Evolutionary conservation across 2,329 filamentous ascomycete genomes (phyloP).

Genomic region (Chaetothyriales sp.): DNA sequence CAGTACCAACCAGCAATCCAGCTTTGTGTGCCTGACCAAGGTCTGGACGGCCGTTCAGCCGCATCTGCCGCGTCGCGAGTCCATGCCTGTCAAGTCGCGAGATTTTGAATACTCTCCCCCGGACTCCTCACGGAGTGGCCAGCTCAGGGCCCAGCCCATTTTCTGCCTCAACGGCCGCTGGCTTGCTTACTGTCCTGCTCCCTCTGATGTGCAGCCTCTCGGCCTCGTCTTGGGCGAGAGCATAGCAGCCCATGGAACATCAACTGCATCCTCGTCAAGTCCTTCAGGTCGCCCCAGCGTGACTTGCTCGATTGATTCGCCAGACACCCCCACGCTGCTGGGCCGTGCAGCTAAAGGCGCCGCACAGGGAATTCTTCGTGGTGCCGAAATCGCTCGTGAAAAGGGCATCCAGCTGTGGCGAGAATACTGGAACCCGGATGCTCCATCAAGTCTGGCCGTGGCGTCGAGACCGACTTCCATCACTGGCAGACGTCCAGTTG

Average conservation of each 20-base stretch:
- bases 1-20: constrained; percentile 12
- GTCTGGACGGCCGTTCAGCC: constrained; percentile 75
- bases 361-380: constrained; percentile 34
- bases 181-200: constrained; percentile 32
- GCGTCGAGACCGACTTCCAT: constrained; percentile 19
- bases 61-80: constrained; percentile 28
- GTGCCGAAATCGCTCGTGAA: constrained; percentile 35
- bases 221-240: constrained; percentile 26
- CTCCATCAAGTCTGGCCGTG: constrained; percentile 12
- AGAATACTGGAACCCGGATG: constrained; percentile 34
- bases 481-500: constrained; percentile 19
- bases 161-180: constrained; percentile 32
- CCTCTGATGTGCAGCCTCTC: constrained; percentile 25
- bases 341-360: constrained; percentile 34
- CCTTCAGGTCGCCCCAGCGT: constrained; percentile 28
- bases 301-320: constrained; percentile 31
- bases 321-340: constrained; percentile 33
- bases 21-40: constrained; percentile 63
- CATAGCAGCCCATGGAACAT: constrained; percentile 23
- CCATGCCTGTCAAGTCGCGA: constrained; percentile 31
- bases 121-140: constrained; percentile 22
- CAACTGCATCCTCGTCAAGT: constrained; percentile 28
- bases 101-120: constrained; percentile 29
- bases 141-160: constrained; percentile 24
- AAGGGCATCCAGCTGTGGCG: constrained; percentile 36